Conservation (phyloP, 352 stramenopile genomes). For the Pythium phragmitis region DNA sequence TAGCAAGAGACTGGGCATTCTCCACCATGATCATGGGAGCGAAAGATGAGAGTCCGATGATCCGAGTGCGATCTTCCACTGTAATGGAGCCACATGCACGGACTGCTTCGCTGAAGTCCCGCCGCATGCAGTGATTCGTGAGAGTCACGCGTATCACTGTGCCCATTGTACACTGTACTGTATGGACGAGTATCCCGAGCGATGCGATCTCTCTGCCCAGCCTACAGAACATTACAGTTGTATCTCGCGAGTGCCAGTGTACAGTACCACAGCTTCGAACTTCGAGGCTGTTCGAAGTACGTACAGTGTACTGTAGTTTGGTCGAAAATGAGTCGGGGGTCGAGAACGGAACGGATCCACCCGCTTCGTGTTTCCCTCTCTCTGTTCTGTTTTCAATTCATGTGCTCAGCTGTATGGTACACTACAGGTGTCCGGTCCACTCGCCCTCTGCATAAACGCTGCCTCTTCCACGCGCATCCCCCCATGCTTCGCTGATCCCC, state of each 20-base stretch:
- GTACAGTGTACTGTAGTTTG: neutral
- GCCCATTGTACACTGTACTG: too few relatives aligned
- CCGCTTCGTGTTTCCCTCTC: neutral
- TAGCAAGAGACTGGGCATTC: conserved; percentile 3
- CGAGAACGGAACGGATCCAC: neutral
- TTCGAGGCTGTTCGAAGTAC: too few relatives aligned
- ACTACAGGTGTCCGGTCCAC: neutral
- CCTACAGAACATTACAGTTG: too few relatives aligned
- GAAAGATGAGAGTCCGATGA: neutral
- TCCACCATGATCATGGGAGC: neutral
- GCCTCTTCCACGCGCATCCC: conserved; percentile 12
- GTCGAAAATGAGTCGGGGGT: neutral
- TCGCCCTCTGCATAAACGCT: conserved; percentile 1
- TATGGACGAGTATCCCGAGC: too few relatives aligned
- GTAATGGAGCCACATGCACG: neutral
- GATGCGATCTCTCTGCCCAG: too few relatives aligned
- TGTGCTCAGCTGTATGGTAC: neutral
- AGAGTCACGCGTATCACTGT: too few relatives aligned
- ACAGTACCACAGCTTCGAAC: too few relatives aligned
- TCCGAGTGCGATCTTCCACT: neutral
- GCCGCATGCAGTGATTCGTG: too few relatives aligned
- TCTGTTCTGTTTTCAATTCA: neutral
- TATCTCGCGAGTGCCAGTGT: too few relatives aligned
- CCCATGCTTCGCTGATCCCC: neutral
- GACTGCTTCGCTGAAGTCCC: too few relatives aligned